Base-by-base conservation (phyloP, 2,329 filamentous ascomycete genomes). In the Fusarium torreyae region DNA sequence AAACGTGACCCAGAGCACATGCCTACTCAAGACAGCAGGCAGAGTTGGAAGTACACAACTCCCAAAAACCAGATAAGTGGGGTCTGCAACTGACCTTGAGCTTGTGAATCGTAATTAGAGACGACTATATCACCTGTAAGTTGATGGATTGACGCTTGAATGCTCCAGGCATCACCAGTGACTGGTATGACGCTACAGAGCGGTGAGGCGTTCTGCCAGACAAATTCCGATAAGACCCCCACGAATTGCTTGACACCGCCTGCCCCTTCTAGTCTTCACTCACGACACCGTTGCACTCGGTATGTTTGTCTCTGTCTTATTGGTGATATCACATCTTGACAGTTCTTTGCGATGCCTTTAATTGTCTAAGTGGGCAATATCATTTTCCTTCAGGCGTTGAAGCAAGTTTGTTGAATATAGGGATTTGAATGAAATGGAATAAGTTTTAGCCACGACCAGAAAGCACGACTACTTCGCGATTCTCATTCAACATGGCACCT, bases 131-230 rank as follows among this genome's bases (percentile, higher is more conserved):
- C 43, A 53, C 31, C 33, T 31, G 24, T 10, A 71, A 28, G 22
- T 42, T 52, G 45, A 55, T 67, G 48, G 18, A 52, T 51, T 48
- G 54, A 38, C 26, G 20, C 31, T 40, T 40, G 45, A 48, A 61
- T 39, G 26, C 45, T 68, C 66, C 54, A 75, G 72, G 72, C 72
- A 74, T 71, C 73, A 72, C 63, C 57, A 56, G 55, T 34, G 46
- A 42, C 42, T 45, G 62, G 70, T 71, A 75, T 75, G 73, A 75
- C 73, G 73, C 68, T 66, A 57, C 39, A 74, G 61, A 63, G 73
- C 73, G 73, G 73, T 75, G 66, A 63, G 36, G 8, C 17, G 17
- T 75, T 74, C 63, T 74, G 73, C 73, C 73, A 57, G 73, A 64
- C 62, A 68, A 71, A 74, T 70, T 40, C 36, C 52, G 58, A 74